Base-by-base conservation (phyloP, 805 yeast species). In the Suhomyces xylopsoci region DNA sequence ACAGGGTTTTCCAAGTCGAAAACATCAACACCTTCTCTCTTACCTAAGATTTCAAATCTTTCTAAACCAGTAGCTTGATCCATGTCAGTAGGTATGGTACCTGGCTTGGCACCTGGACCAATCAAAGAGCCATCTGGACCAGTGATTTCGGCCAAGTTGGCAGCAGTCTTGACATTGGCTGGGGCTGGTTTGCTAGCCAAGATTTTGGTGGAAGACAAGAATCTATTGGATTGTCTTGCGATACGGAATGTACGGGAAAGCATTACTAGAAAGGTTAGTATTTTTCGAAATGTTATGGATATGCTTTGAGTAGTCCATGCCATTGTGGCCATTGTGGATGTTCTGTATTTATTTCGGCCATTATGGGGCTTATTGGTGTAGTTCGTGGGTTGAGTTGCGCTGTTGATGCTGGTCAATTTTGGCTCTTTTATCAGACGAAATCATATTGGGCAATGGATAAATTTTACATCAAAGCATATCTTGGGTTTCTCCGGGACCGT, bases 21-120 rank as follows among this genome's bases (percentile, higher is more conserved):
- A 58, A 94, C 81, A 65, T 94, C 97, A 61, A 93, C 82, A 82
- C 99, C 99, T 75, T 92, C 97, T 70, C 89, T 78, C 76, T 90
- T 88, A 78, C 96, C 97, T 66, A 94, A 83, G 63, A 88, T 73
- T 81, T 94, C 99, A 62, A 92, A 81, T 84, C 99, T 91, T 77
- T 89, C 98, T 68, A 93, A 80, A 88, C 99, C 99, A 49, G 99
- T 94, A 65, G 97, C 91, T 80, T 93, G 98, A 67, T 94, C 97
- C 61, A 89, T 70, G 73, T 92, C 97, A 55, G 96, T 84, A 71
- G 98, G 97, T 68, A 94, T 86, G 48, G 86, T 79, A 61, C 93
- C 96, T 62, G 82, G 81, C 61, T 78, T 74, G 60, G 96, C 96
- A 83, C 97, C 98, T 51, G 88, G 84, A 73, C 97, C 97, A 62